Evolutionary conservation across 23 red algal genomes (phyloP).

Genomic region (Gracilaria domingensis): DNA sequence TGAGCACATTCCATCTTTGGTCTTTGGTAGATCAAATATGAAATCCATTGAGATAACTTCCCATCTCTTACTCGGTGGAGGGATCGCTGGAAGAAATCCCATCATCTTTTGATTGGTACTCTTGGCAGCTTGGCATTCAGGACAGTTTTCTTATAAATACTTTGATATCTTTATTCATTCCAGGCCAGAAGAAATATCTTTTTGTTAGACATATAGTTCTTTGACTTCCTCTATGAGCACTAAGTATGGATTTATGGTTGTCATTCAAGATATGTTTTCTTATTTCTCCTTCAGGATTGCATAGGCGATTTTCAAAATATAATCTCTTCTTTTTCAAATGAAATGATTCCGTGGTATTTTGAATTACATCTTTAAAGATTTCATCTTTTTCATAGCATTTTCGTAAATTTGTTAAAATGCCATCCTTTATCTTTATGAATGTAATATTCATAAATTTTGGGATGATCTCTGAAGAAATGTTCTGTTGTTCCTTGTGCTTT

Average conservation of each 20-base stretch:
- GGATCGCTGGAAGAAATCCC: not conserved
- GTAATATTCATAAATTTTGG: constrained; percentile 6
- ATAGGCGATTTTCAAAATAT: constrained; percentile 18
- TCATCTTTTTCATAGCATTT: constrained; percentile 23
- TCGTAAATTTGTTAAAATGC: not conserved
- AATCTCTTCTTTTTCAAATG: constrained; percentile 1
- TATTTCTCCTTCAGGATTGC: constrained; percentile 23
- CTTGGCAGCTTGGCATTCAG: constrained; percentile 12
- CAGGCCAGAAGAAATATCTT: constrained; percentile 41
- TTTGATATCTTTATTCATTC: constrained; percentile 31
- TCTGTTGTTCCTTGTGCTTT: constrained; percentile 3
- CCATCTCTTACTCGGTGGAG: constrained; percentile 21
- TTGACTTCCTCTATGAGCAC: constrained; percentile 9
- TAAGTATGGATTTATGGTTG: constrained; percentile 18
- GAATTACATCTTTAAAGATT: constrained; percentile 15
- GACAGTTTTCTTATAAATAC: constrained; percentile 6
- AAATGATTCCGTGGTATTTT: constrained; percentile 5
- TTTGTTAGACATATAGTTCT: constrained; percentile 28
- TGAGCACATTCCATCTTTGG: constrained; percentile 10
- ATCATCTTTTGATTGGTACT: constrained; percentile 19
- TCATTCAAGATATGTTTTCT: not conserved
- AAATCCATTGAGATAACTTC: constrained; percentile 51
- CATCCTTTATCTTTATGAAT: not conserved
- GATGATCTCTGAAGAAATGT: constrained; percentile 21
- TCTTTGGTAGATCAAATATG: constrained; percentile 40